Conservation (phyloP, 73 alveolate species). For the Paramecium biaurelia region DNA sequence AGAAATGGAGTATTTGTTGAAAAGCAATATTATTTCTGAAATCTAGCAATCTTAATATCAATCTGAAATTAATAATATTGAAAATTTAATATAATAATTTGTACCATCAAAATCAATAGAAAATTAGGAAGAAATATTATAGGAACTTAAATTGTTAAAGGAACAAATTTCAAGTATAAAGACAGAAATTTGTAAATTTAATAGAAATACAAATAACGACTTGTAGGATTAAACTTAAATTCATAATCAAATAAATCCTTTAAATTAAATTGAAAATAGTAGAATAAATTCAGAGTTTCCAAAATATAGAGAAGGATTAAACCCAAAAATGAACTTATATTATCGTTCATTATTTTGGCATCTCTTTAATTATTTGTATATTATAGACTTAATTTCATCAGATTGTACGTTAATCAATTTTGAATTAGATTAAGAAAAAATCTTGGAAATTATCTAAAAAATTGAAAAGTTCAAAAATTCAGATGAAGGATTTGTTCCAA, state of each 20-base stretch:
- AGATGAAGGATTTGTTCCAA: not conserved
- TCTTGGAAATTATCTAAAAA: not conserved
- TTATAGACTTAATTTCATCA: not conserved
- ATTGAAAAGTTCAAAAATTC: not conserved
- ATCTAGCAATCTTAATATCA: not conserved
- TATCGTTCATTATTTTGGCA: not conserved
- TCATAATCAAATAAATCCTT: not conserved
- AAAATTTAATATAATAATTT: no score
- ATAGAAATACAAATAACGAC: no score
- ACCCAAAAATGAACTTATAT: not conserved
- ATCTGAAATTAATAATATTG: not conserved
- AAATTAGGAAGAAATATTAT: not conserved
- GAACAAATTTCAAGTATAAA: not conserved
- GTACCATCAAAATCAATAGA: not conserved
- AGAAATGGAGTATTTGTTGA: not conserved
- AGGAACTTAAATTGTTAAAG: not conserved
- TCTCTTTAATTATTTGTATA: not conserved
- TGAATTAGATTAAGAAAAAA: not conserved
- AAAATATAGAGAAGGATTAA: not conserved
- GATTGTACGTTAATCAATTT: not conserved
- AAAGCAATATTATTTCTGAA: not conserved
- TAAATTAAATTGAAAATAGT: not conserved
- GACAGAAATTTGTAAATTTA: no score
- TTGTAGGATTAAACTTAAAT: no score
- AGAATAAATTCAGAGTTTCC: not conserved